Base-by-base conservation (phyloP, 352 stramenopile genomes). In the Phytophthora pini region DNA sequence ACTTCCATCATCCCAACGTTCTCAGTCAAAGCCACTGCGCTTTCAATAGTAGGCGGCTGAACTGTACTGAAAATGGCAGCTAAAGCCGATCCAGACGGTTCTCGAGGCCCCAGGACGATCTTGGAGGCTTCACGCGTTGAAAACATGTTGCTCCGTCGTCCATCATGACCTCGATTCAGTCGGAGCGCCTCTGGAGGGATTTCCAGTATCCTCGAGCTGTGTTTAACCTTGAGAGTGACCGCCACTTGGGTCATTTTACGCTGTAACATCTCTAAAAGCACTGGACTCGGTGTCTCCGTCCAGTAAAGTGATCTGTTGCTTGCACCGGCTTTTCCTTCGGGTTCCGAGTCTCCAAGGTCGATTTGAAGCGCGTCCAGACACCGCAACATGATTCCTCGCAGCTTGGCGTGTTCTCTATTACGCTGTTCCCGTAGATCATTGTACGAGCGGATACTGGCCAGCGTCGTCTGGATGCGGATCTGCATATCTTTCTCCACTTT, bases 161-260 rank as follows among this genome's bases (percentile, higher is more conserved):
- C 68, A 22, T 63, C 56, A 0, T 67, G 53, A 5, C 66, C 58
- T 7, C 57, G 63, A 22, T 60, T 67, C 3, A 65, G 26, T 56
- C 64, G 50, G 41, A 82, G 41, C 15, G 66, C 71, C n/a, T 71
- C 48, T 2, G 66, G 55, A 5, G 65, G 65, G 1, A 68, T 44
- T 45, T 78, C 68, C 20, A 68, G 29, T 5, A 75, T 74, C 6
- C 59, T 55, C 4, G 64, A 63, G 17, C 71, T 72, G 45, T 82
- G 79, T 34, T 82, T 77, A 3, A 88, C 53, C 59, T 88, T 90
- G 38, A 90, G 70, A 20, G 69, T 75, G 51, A 90, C 77, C 5
- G 79, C 75, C 3, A 88, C 77, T 17, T 90, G 79, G 2, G 79
- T 87, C 75, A 90, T 82, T 44, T 87, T 88, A 53, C 86, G 84